phyloP scores from a whole-genome alignment of 306 rosid species.

The Vigna hirtella region DNA sequence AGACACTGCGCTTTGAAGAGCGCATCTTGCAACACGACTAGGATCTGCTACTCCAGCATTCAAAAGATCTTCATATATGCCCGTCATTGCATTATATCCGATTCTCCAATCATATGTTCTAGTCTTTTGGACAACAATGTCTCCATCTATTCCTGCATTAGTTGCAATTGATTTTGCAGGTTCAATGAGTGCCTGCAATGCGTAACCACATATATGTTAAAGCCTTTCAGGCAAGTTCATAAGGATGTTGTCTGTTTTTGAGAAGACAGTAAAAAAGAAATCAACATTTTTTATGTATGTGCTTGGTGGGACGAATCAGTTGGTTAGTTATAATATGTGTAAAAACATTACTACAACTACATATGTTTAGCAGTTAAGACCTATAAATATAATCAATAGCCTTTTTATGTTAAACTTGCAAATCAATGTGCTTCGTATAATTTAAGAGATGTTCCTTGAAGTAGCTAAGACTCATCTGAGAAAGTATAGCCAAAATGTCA shows the following conservation, averaged over 20 bases:
- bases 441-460: background rate
- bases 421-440: background rate
- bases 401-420: background rate
- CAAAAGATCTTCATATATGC: constrained; percentile 82
- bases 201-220: constrained; percentile 26
- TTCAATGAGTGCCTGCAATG: constrained; percentile 83
- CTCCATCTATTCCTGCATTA: constrained; percentile 93
- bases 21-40: constrained; percentile 86
- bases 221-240: constrained; percentile 23
- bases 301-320: background rate
- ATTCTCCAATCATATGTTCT: constrained; percentile 69
- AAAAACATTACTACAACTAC: background rate
- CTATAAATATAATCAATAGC: background rate
- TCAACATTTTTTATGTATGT: constrained; percentile 10
- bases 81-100: constrained; percentile 90
- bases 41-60: constrained; percentile 89
- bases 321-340: background rate
- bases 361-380: background rate
- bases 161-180: constrained; percentile 86
- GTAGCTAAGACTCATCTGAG: background rate
- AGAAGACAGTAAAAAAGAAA: background rate
- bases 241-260: background rate
- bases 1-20: constrained; percentile 90
- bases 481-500: background rate
- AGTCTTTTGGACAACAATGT: constrained; percentile 81